These are phyloP conservation scores for Apiospora arundinis DNA, from an alignment of 2,329 filamentous ascomycete species.

Conservation along the genomic window DNA sequence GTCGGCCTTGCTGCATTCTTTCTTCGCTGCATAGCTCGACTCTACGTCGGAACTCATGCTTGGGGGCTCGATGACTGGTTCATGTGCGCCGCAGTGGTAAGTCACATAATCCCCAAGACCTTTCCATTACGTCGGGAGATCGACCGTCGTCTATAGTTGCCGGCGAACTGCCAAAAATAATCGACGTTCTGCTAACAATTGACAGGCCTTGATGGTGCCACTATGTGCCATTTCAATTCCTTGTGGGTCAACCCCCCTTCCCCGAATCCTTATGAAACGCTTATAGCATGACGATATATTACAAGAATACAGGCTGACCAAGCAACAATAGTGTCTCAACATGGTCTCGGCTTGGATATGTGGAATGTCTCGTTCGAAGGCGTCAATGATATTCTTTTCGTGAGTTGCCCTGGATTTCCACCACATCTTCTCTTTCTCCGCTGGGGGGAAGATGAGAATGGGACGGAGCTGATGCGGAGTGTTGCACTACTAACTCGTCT, in stretches of 20 bases:
- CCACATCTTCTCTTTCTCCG: background rate
- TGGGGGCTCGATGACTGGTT: constrained; percentile 42
- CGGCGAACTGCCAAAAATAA: background rate
- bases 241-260: constrained; percentile 28
- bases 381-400: constrained; percentile 48
- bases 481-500: background rate
- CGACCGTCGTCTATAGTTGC: background rate
- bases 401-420: constrained; percentile 26
- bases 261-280: background rate
- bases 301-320: background rate
- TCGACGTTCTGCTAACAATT: background rate
- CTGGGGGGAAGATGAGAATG: background rate
- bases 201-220: constrained; percentile 27
- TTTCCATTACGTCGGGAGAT: background rate
- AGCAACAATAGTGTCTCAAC: constrained; percentile 41
- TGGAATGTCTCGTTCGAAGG: constrained; percentile 51
- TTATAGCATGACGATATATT: background rate
- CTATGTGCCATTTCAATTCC: constrained; percentile 35
- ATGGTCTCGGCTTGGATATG: constrained; percentile 51
- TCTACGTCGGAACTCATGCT: constrained; percentile 33
- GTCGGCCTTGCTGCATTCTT: constrained; percentile 39
- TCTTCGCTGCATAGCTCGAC: constrained; percentile 37
- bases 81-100: constrained; percentile 37
- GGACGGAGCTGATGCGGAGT: background rate
- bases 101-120: background rate